Conservation (phyloP, 495 filamentous ascomycete species). For the Hypoxylon fuscum region DNA sequence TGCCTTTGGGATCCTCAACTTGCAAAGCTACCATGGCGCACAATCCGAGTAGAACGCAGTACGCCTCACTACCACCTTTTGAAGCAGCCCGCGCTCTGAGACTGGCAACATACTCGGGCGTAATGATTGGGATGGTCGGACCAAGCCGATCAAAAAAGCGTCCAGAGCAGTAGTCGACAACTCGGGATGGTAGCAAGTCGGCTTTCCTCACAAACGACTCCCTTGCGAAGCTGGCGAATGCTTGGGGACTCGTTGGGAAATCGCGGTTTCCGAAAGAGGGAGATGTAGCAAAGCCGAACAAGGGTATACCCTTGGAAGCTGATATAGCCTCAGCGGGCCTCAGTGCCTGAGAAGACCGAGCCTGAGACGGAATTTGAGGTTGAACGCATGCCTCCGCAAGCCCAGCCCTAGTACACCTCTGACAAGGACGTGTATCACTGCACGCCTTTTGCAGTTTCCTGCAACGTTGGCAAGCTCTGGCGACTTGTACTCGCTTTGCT, state of each 20-base stretch:
- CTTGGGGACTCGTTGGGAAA: slow-evolving; percentile 28
- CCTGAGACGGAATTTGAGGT: slow-evolving; percentile 5
- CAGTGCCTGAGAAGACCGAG: not conserved
- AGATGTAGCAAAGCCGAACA: slow-evolving; percentile 4
- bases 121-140: slow-evolving; percentile 54
- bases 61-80: slow-evolving; percentile 39
- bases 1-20: slow-evolving; percentile 40
- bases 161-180: slow-evolving; percentile 45
- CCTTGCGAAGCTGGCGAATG: slow-evolving; percentile 34
- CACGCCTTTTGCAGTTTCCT: slow-evolving; percentile 44
- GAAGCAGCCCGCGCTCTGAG: slow-evolving; percentile 33
- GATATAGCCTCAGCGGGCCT: slow-evolving; percentile 4
- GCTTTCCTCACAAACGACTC: slow-evolving; percentile 25
- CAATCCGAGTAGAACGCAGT: slow-evolving; percentile 46
- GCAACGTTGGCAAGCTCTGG: slow-evolving; percentile 45
- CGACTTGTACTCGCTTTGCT: slow-evolving; percentile 39
- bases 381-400: slow-evolving; percentile 37
- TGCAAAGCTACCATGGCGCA: slow-evolving; percentile 49
- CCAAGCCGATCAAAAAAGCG: slow-evolving; percentile 53
- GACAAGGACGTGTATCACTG: slow-evolving; percentile 45
- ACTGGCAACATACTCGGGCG: slow-evolving; percentile 40
- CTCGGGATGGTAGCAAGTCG: slow-evolving; percentile 22
- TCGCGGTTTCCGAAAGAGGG: slow-evolving; percentile 11
- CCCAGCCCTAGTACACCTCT: slow-evolving; percentile 39
- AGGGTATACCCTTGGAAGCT: not conserved